A percentile compares a stretch with the other conserved stretches of the same genome.
These are phyloP conservation scores for Solanum acaule DNA, from an alignment of 257 asterid genomes.

Conservation along the genomic window DNA sequence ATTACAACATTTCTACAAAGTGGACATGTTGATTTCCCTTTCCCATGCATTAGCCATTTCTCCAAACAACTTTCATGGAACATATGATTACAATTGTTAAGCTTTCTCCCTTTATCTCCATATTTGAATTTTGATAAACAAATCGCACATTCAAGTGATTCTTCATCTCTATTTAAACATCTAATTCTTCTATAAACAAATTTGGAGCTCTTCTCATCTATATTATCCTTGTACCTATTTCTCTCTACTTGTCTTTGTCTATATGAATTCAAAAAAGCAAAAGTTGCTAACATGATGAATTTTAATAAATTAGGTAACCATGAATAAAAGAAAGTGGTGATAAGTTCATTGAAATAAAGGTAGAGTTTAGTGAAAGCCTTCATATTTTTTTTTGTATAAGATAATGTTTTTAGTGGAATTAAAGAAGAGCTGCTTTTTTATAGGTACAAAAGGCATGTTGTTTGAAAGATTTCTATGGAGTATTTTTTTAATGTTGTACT, in stretches of 20 bases:
- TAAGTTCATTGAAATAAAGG: neutral
- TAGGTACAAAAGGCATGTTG: neutral
- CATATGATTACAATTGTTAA: neutral
- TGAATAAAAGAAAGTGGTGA: neutral
- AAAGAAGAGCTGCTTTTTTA: neutral
- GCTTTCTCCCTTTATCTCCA: neutral
- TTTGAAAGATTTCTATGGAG: neutral
- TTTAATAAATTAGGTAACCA: neutral
- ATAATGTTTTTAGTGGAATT: neutral
- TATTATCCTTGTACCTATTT: neutral
- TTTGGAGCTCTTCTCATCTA: neutral
- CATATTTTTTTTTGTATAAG: neutral
- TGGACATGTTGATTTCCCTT: neutral
- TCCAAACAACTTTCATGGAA: neutral
- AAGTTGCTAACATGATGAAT: neutral
- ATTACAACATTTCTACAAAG: neutral
- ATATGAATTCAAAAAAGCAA: neutral
- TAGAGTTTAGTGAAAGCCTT: neutral
- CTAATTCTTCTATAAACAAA: neutral
- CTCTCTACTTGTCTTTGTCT: neutral
- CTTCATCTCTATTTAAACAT: neutral
- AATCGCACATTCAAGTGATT: neutral
- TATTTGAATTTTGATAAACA: neutral
- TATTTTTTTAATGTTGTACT: neutral
- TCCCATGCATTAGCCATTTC: slow-evolving; percentile 2